Conservation (phyloP, 305 asterid genomes). For the Striga hermonthica region DNA sequence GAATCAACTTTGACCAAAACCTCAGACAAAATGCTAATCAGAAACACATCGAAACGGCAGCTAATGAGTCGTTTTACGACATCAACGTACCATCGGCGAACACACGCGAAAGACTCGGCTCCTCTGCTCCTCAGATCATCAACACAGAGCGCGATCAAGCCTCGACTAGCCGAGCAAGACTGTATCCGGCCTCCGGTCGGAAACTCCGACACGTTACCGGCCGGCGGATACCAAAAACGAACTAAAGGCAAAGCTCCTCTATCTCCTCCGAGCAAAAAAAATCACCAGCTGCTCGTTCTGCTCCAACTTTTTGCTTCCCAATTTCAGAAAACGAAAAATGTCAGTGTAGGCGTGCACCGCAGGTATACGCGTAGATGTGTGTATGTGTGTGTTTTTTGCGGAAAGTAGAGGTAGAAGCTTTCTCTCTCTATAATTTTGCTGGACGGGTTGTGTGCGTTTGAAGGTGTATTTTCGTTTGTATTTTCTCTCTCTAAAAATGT, state of each 20-base stretch:
- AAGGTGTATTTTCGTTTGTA: too few relatives aligned
- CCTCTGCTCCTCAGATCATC: constrained; percentile 46
- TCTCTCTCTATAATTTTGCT: too few relatives aligned
- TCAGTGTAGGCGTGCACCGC: too few relatives aligned
- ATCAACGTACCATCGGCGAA: constrained; percentile 57
- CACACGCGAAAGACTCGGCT: constrained; percentile 50
- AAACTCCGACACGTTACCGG: constrained; percentile 35
- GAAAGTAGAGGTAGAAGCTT: too few relatives aligned
- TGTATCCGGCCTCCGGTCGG: constrained; percentile 43
- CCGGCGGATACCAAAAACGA: constrained; percentile 3
- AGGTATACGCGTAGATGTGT: too few relatives aligned
- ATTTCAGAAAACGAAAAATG: too few relatives aligned
- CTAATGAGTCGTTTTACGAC: constrained; percentile 30
- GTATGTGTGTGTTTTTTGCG: too few relatives aligned
- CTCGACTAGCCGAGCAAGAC: constrained; percentile 54
- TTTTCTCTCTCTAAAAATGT: too few relatives aligned
- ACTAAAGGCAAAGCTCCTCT: constrained; percentile 31
- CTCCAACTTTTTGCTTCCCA: too few relatives aligned
- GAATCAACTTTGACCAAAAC: constrained; percentile 24
- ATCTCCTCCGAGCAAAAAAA: constrained; percentile 23
- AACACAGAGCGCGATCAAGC: constrained; percentile 35
- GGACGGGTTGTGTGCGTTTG: too few relatives aligned
- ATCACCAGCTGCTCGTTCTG: too few relatives aligned
- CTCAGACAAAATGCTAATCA: constrained; percentile 30
- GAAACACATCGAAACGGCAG: constrained; percentile 38